These are phyloP conservation scores for Paecilomyces fulvus DNA, from an alignment of 2,329 filamentous ascomycete genomes.

Conservation along the genomic window DNA sequence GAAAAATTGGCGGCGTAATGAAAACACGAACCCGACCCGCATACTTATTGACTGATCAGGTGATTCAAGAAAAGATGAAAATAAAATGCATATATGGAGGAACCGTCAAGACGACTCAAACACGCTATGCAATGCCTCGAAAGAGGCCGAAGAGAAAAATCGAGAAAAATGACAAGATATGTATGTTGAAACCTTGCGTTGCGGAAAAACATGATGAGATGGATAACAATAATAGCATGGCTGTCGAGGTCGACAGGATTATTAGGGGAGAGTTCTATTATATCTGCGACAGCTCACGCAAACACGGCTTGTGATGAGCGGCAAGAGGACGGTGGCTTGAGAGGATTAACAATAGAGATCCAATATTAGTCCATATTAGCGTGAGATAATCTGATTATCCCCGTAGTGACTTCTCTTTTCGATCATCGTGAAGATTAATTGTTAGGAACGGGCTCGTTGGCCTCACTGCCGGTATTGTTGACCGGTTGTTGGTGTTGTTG, in stretches of 20 bases:
- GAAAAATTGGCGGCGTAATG: not conserved
- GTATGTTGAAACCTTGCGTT: not conserved
- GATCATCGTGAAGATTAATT: not conserved
- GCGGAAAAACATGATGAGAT: not conserved
- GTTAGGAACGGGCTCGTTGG: not conserved
- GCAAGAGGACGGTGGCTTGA: not conserved
- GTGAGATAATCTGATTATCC: not conserved
- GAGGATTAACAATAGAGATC: not conserved
- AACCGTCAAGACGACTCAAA: not conserved
- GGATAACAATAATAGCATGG: not conserved
- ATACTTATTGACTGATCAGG: not conserved
- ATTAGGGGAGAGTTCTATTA: not conserved
- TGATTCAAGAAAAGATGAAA: conserved; percentile 1
- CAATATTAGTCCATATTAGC: not conserved
- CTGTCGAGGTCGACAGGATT: not conserved
- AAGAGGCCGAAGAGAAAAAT: not conserved
- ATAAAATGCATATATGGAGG: conserved; percentile 8
- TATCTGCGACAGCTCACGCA: not conserved
- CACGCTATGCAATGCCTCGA: not conserved
- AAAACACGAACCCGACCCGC: not conserved
- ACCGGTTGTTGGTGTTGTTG: not conserved
- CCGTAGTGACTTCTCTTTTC: not conserved
- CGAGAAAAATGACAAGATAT: not conserved
- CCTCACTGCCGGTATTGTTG: not conserved
- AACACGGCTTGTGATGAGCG: not conserved